A percentile compares a stretch with the other conserved stretches of the same genome.
Evolutionary conservation across 2,329 filamentous ascomycete species (phyloP).

Genomic region (Lecanosticta acicola): DNA sequence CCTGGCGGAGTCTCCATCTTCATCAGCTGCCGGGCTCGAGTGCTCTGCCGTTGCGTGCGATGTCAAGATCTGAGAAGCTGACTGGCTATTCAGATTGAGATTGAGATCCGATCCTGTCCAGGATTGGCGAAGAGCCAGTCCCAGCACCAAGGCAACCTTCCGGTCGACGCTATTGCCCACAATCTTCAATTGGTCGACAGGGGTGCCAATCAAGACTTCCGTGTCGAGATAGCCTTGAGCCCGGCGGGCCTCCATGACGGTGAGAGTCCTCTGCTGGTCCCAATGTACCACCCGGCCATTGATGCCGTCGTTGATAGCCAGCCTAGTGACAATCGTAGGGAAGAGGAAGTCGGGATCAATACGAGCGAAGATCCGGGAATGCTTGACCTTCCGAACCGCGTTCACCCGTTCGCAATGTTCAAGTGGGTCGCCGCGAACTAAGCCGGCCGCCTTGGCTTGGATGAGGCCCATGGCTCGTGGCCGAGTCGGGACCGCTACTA

Average conservation of each 20-base stretch:
- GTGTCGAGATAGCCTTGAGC: slow-evolving; percentile 66
- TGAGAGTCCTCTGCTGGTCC: slow-evolving; percentile 56
- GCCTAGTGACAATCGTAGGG: slow-evolving; percentile 56
- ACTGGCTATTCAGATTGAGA: not conserved
- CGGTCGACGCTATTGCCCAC: slow-evolving; percentile 74
- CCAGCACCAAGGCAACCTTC: slow-evolving; percentile 61
- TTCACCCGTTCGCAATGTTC: slow-evolving; percentile 20
- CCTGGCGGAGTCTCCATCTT: not conserved
- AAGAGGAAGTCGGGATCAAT: slow-evolving; percentile 51
- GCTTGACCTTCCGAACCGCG: slow-evolving; percentile 17
- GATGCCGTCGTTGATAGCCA: slow-evolving; percentile 50
- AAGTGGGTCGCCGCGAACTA: slow-evolving; percentile 26
- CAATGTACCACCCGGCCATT: slow-evolving; percentile 59
- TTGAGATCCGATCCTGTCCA: slow-evolving; percentile 30
- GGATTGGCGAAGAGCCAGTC: slow-evolving; percentile 58
- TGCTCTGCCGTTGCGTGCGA: not conserved
- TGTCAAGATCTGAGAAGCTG: not conserved
- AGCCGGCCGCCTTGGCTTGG: slow-evolving; percentile 25
- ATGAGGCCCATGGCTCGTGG: slow-evolving; percentile 37
- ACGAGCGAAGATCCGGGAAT: slow-evolving; percentile 44
- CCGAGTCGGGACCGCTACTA: slow-evolving; percentile 55
- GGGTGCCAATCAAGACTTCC: slow-evolving; percentile 61
- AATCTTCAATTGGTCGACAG: slow-evolving; percentile 55
- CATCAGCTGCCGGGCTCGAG: too few relatives aligned
- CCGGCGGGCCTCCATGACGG: slow-evolving; percentile 60